Evolutionary conservation across 306 rosid genomes (phyloP), one percentile per base, ranked within the genome.

Genomic region (Vicia villosa): DNA sequence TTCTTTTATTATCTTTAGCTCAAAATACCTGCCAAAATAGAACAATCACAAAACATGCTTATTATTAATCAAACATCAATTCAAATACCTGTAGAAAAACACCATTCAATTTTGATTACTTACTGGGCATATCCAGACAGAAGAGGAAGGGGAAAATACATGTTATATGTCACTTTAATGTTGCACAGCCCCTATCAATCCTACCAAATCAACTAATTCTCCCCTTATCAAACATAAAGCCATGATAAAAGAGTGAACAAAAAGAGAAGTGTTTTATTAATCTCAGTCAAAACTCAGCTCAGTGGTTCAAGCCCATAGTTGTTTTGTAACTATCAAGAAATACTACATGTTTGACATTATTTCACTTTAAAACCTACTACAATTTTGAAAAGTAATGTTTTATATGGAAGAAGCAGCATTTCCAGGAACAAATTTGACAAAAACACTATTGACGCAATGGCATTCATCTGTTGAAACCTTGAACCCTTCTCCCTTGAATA

Each of bases 381-480:
- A 20, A 17, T 19, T 19, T 17, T n/a, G 0, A n/a, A 8, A 45
- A 66, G 2, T 10, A 54, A 30, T 56, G 12, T 62, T 74, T 85
- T 86, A 81, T 8, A 1, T 40, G 30, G 81, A 68, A 68, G 78
- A 42, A 75, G 70, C 1, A 63, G 88, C 72, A 63, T 78, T 85
- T 40, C 59, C 86, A 0, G 83, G 81, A 78, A 8, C 52, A 66
- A 92, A 88, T 65, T 85, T 89, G 79, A 89, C 69, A 3, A 92
- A 92, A 79, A 92, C 72, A 80, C 98, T 92, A 51, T 89, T 92
- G 60, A 92, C 95, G 52, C 95, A 89, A 47, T 92, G 98, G 60
- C 96, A 92, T 83, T 89, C 95, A 71, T 92, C 89, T 0, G 85
- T 92, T 1, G 95, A 95, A 41, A 88, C 83, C 83, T 82, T 76